Evolutionary conservation across 2,329 filamentous ascomycete species (phyloP).

Genomic region (Diaporthe helianthi): DNA sequence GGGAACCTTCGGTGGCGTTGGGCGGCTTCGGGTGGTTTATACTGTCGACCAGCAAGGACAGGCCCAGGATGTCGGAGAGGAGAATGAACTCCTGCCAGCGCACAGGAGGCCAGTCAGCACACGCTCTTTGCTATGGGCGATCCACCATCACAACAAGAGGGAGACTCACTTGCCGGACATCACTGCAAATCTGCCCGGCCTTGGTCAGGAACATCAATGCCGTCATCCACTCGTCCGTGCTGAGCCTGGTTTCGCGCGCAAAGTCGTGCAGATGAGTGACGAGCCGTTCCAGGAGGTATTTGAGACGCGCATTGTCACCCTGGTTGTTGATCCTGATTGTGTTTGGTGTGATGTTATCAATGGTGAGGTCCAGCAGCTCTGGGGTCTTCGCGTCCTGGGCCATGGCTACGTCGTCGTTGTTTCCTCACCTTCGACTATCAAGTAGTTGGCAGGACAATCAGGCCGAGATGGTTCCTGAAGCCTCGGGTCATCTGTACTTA

Average conservation of each 20-base stretch:
- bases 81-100: conserved; percentile 75
- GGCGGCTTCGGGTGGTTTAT: conserved; percentile 84
- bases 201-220: conserved; percentile 74
- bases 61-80: conserved; percentile 78
- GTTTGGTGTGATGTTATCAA: conserved; percentile 82
- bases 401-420: conserved; percentile 25
- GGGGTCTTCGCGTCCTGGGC: conserved; percentile 35
- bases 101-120: neutral
- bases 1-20: conserved; percentile 75
- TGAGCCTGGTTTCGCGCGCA: conserved; percentile 77
- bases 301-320: conserved; percentile 68
- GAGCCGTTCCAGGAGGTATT: conserved; percentile 75
- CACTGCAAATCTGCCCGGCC: conserved; percentile 75
- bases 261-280: conserved; percentile 84
- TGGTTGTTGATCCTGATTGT: conserved; percentile 77
- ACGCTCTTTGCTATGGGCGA: conserved; percentile 18
- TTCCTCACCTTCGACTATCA: neutral
- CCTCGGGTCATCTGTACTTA: neutral
- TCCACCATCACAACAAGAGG: no score
- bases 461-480: neutral
- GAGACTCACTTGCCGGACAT: conserved; percentile 72
- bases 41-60: conserved; percentile 80
- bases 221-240: conserved; percentile 79
- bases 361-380: conserved; percentile 66
- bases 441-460: neutral